Evolutionary conservation across 345 rosid species (phyloP).

Genomic region (Hibiscus mutabilis): DNA sequence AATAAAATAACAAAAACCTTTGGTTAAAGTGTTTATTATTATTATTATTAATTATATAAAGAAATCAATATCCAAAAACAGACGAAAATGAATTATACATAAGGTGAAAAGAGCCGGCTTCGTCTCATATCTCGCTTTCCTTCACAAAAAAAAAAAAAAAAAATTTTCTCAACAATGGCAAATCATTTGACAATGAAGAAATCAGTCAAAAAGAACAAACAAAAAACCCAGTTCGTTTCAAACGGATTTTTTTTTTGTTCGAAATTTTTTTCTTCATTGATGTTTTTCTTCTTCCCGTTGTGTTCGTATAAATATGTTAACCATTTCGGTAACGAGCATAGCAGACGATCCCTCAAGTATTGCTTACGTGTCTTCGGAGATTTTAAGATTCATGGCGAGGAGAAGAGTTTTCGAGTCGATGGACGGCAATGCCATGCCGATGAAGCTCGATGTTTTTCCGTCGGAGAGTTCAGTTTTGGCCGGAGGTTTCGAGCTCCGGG

Average conservation of each 20-base stretch:
- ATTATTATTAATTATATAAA: too few relatives aligned
- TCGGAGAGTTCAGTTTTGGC: conserved; percentile 1
- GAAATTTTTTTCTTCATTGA: background rate
- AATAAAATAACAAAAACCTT: background rate
- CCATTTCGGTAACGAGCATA: background rate
- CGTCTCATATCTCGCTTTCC: conserved; percentile 4
- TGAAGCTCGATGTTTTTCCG: background rate
- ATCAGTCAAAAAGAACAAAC: background rate
- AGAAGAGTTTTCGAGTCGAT: conserved; percentile 13
- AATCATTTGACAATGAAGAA: background rate
- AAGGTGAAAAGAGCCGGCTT: background rate
- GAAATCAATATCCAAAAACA: background rate
- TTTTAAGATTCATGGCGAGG: conserved; percentile 16
- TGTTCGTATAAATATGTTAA: background rate
- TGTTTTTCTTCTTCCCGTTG: background rate
- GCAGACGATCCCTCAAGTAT: background rate
- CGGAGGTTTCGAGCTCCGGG: conserved; percentile 9
- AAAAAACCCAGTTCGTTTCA: background rate
- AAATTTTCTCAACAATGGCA: background rate
- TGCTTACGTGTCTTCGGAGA: background rate
- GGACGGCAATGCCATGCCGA: background rate
- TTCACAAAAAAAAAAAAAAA: background rate
- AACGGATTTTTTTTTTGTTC: background rate
- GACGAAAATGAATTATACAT: background rate
- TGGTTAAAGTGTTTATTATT: too few relatives aligned